Base-by-base conservation (phyloP, 768 basidiomycete species). In the Flagelloscypha sp. region DNA sequence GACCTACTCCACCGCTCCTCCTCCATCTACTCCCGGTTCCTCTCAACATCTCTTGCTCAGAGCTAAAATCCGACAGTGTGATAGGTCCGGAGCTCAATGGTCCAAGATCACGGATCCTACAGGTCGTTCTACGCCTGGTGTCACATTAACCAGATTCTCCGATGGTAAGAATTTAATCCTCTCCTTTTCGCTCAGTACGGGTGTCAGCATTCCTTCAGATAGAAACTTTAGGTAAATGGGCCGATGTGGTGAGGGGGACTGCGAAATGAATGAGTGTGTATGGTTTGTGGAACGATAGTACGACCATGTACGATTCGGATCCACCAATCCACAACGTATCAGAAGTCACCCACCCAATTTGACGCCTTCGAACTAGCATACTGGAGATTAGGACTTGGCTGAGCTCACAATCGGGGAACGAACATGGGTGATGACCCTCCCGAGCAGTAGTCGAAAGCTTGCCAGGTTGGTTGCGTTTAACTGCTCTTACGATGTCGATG, bases 51-150 rank as follows among this genome's bases (percentile, higher is more conserved):
- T 9, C 55, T 72, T 24, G 31, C 49, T 5, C 65, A n/a, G 73
- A 2, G 67, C 76, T 1, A 68, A 70, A 43, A 54, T 64, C 3
- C 72, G 75, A 50, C 63, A 78, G 48, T 65, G 67, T 37, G 75
- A 63, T 59, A 37, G 58, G 7, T 47, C 59, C 6, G 76, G 76
- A n/a, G 76, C 74, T 13, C 65, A 74, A 18, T 76, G 73, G 74
- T 66, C 71, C 7, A 78, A 78, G 49, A 76, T 75, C 74, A 74
- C 72, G 7, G 74, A 76, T 42, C 76, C 76, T 0, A 59, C 64
- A 0, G 75, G 75, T 6, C 66, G 74, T 12, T 72, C 69, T 9
- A 58, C 74, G 0, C 76, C 76, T 0, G 75, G 75, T 1, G 62
- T n/a, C n/a, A 75, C 39, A 75, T 76, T 46, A 78, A 78, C 57